A percentile compares a stretch with the other conserved stretches of the same genome.
Evolutionary conservation across 192 early-diverging fungal species (phyloP).

Genomic region (Backusella circina): DNA sequence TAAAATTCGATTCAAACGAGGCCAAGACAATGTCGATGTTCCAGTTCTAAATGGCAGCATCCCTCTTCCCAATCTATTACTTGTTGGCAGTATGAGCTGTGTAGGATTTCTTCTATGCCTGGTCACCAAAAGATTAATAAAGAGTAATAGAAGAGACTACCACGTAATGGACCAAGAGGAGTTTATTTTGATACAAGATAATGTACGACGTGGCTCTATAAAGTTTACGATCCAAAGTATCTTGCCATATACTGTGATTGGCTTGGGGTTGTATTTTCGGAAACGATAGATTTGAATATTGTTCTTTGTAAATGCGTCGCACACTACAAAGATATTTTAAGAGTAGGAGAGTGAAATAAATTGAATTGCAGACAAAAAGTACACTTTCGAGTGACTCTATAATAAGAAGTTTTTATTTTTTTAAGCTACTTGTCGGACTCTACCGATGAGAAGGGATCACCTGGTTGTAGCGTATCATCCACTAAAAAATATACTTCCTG

Average conservation of each 20-base stretch:
- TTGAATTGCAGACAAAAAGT: not conserved
- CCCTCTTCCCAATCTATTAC: not conserved
- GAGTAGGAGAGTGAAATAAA: not conserved
- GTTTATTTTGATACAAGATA: constrained; percentile 10
- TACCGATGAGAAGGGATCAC: not conserved
- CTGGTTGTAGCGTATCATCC: not conserved
- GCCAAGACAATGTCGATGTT: not conserved
- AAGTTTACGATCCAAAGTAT: not conserved
- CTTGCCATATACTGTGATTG: constrained; percentile 9
- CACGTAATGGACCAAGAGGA: not conserved
- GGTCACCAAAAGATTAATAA: not conserved
- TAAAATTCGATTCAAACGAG: not conserved
- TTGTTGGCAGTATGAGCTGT: not conserved
- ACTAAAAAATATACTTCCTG: not conserved
- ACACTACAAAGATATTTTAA: not conserved
- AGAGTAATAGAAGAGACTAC: not conserved
- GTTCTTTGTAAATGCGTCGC: not conserved
- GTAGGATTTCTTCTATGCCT: not conserved
- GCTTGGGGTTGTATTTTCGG: not conserved
- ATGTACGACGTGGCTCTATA: not conserved
- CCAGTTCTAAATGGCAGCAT: not conserved
- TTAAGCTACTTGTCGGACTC: not conserved
- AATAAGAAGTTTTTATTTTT: not conserved
- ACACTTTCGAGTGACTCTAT: not conserved
- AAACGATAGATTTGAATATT: not conserved